A percentile compares a stretch with the other conserved stretches of the same genome.
phyloP scores from a whole-genome alignment of 2,329 filamentous ascomycete species.

The Lachnellula arida region DNA sequence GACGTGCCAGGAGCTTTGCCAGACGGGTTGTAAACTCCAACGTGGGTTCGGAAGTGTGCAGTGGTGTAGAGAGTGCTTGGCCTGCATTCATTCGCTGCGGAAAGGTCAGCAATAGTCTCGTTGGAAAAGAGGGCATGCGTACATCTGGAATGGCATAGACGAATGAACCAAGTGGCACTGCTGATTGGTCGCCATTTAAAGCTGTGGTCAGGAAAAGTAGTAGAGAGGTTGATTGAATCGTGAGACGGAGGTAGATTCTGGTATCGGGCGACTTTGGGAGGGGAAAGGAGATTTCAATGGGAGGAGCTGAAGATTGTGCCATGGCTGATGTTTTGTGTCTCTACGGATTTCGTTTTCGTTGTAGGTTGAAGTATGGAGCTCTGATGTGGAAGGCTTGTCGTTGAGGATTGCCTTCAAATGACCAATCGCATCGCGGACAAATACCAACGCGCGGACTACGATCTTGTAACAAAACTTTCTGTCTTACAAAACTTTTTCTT shows the following conservation, averaged over 20 bases:
- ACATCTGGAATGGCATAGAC: constrained; percentile 94
- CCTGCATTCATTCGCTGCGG: constrained; percentile 36
- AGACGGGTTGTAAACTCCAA: constrained; percentile 83
- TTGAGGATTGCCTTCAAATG: neutral
- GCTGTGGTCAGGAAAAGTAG: constrained; percentile 59
- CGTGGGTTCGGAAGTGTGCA: constrained; percentile 71
- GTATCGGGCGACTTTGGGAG: constrained; percentile 57
- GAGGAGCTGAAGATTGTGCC: constrained; percentile 6
- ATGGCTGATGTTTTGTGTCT: neutral
- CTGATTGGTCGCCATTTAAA: constrained; percentile 46
- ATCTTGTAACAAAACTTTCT: too few species aligned
- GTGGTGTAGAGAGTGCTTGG: constrained; percentile 69
- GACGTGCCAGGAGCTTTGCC: constrained; percentile 76
- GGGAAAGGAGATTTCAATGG: constrained; percentile 50
- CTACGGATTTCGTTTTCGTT: neutral
- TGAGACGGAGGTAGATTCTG: constrained; percentile 56
- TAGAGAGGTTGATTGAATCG: constrained; percentile 52
- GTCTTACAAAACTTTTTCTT: too few species aligned
- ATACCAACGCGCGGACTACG: too few species aligned
- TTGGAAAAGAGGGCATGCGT: constrained; percentile 27
- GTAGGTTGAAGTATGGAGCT: neutral
- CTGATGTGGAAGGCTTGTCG: neutral
- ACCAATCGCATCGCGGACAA: neutral
- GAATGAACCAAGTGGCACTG: constrained; percentile 72
- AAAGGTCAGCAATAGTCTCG: constrained; percentile 13